Percentiles rank a stretch among this genome's conserved stretches.
Evolutionary conservation across 768 basidiomycete species (phyloP).

Genomic region (Termitomyces sp.): DNA sequence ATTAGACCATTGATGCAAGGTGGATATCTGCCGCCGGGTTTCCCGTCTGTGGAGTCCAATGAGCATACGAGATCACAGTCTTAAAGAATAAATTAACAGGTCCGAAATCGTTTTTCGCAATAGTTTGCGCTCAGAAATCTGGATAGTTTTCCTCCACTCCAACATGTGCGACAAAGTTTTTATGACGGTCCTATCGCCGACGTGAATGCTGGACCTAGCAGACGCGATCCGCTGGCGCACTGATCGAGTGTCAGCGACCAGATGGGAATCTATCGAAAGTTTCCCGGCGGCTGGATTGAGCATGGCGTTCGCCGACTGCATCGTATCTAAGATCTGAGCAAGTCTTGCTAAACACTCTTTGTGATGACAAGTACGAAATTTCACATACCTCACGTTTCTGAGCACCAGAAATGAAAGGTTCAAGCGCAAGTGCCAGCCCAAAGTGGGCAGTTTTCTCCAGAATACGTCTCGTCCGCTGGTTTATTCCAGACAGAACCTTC

Average conservation of each 20-base stretch:
- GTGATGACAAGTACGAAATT: neutral
- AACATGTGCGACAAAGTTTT: constrained; percentile 59
- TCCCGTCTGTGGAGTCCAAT: constrained; percentile 52
- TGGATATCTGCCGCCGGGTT: constrained; percentile 61
- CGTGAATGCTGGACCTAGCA: constrained; percentile 54
- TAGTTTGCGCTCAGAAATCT: constrained; percentile 64
- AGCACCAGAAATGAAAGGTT: constrained; percentile 49
- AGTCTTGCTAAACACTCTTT: neutral
- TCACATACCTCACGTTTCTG: constrained; percentile 69
- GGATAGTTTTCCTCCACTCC: constrained; percentile 71
- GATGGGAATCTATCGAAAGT: constrained; percentile 46
- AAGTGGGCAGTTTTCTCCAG: constrained; percentile 70
- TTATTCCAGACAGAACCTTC: constrained; percentile 29
- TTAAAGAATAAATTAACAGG: constrained; percentile 39
- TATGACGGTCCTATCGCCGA: constrained; percentile 56
- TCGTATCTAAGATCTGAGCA: constrained; percentile 49
- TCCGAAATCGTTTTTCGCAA: constrained; percentile 70
- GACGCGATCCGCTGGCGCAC: constrained; percentile 50
- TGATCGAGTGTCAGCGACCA: constrained; percentile 48
- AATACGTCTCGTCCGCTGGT: constrained; percentile 43
- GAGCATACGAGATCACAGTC: neutral
- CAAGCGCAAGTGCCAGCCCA: constrained; percentile 61
- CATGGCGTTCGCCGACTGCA: constrained; percentile 47
- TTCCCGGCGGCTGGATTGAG: constrained; percentile 44
- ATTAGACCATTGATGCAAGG: constrained; percentile 55